These are phyloP conservation scores for Avena insularis DNA, from an alignment of 176 grass and related monocot species.

Conservation along the genomic window DNA sequence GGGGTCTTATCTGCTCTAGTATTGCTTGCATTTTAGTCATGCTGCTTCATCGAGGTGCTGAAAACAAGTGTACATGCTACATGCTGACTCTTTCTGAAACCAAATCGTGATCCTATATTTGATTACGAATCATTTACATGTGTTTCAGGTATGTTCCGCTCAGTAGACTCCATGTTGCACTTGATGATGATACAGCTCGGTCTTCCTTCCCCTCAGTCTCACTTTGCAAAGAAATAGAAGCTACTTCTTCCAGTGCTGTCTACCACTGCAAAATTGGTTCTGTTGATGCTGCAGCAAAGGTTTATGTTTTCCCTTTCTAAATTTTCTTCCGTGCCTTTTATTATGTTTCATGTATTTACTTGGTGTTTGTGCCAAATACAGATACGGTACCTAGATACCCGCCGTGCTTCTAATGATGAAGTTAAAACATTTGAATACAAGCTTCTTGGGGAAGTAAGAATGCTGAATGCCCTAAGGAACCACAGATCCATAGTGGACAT, in stretches of 20 bases:
- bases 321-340: conserved; percentile 17
- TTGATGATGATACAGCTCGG: conserved; percentile 48
- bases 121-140: conserved; percentile 21
- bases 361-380: conserved; percentile 41
- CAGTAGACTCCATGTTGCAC: conserved; percentile 57
- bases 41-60: conserved; percentile 30
- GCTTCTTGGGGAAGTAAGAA: conserved; percentile 92
- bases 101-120: conserved; percentile 10
- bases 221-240: conserved; percentile 66
- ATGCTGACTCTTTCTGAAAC: conserved; percentile 33
- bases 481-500: conserved; percentile 89
- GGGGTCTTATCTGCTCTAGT: conserved; percentile 40
- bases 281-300: conserved; percentile 85
- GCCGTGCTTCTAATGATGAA: conserved; percentile 58
- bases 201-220: conserved; percentile 67
- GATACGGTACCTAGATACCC: conserved; percentile 72
- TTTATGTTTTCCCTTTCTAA: conserved; percentile 42
- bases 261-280: conserved; percentile 87
- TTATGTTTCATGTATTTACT: conserved; percentile 35
- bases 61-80: conserved; percentile 46
- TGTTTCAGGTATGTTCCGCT: conserved; percentile 90
- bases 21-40: conserved; percentile 42
- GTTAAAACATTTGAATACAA: conserved; percentile 79
- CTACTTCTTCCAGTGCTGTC: conserved; percentile 61
- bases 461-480: conserved; percentile 81